phyloP scores from a whole-genome alignment of 768 basidiomycete species.

The Podaxis sp. region DNA sequence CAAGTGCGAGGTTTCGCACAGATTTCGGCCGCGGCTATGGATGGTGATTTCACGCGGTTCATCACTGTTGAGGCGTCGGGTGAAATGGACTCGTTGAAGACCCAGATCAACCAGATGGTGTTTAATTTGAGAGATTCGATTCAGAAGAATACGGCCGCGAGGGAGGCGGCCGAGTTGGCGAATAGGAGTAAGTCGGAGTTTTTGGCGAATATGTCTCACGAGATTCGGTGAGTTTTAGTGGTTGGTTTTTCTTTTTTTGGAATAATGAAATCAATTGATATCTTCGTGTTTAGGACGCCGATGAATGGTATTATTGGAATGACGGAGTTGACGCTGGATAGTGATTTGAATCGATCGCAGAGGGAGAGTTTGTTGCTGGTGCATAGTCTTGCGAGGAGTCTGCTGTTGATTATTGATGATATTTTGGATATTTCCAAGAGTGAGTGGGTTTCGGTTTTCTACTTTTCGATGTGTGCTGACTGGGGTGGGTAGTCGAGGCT shows the following conservation, averaged over 20 bases:
- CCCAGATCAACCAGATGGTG: conserved; percentile 99
- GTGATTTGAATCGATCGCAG: conserved; percentile 91
- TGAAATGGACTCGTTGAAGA: conserved; percentile 99
- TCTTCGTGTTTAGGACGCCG: conserved; percentile 67
- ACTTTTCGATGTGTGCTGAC: conserved; percentile 13
- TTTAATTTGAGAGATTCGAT: conserved; percentile 95
- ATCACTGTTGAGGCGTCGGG: conserved; percentile 98
- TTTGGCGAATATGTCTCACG: conserved; percentile 98
- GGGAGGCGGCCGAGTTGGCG: conserved; percentile 97
- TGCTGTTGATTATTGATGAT: conserved; percentile 97
- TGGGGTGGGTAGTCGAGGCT: conserved; percentile 74
- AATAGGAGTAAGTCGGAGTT: conserved; percentile 97
- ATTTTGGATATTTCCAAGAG: conserved; percentile 99
- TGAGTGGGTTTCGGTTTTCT: conserved; percentile 41
- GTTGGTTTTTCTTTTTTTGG: not conserved
- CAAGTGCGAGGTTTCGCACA: conserved; percentile 99
- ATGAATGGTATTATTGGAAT: conserved; percentile 99
- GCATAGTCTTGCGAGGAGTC: conserved; percentile 88
- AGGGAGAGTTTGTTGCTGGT: conserved; percentile 95
- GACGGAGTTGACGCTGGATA: conserved; percentile 97
- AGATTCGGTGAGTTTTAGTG: conserved; percentile 74
- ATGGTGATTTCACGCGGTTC: conserved; percentile 97
- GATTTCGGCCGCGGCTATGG: conserved; percentile 97
- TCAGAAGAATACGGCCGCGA: conserved; percentile 97
- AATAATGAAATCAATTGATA: not conserved